These are phyloP conservation scores for Fonsecaea monophora DNA, from an alignment of 2,329 filamentous ascomycete genomes.

Conservation along the genomic window DNA sequence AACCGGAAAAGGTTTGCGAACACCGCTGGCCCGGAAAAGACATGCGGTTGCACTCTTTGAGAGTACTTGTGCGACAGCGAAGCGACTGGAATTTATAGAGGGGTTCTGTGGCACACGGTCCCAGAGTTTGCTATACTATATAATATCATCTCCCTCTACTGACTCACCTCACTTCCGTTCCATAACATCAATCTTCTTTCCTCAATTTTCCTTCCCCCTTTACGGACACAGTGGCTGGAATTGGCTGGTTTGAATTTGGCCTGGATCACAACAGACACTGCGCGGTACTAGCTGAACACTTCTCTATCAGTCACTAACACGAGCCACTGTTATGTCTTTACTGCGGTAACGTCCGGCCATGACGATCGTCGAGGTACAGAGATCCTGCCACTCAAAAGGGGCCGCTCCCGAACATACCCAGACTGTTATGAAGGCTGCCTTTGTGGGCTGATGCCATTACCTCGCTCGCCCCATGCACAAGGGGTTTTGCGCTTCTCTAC, in stretches of 20 bases:
- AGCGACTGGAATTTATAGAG: slow-evolving; percentile 1
- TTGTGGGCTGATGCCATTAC: neutral
- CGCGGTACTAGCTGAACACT: neutral
- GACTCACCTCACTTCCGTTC: neutral
- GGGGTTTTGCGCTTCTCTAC: neutral
- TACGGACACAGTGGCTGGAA: neutral
- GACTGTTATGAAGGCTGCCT: neutral
- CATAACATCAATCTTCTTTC: neutral
- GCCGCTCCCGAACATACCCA: too few species aligned
- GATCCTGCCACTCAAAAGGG: neutral
- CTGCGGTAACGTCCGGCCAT: neutral
- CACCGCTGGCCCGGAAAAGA: neutral
- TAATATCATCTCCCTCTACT: neutral
- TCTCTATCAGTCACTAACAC: neutral
- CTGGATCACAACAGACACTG: too few species aligned
- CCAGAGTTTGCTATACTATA: slow-evolving; percentile 1
- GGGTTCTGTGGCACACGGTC: neutral
- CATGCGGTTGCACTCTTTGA: neutral
- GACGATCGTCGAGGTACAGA: neutral
- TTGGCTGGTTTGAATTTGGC: neutral
- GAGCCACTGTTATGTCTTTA: neutral
- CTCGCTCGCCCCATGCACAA: neutral
- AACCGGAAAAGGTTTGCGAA: too few species aligned
- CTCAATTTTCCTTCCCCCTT: neutral
- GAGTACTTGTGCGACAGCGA: neutral